Evolutionary conservation across 495 filamentous ascomycete genomes (phyloP), one percentile per base, ranked within the genome.

Genomic region (Penicillium turbatum): DNA sequence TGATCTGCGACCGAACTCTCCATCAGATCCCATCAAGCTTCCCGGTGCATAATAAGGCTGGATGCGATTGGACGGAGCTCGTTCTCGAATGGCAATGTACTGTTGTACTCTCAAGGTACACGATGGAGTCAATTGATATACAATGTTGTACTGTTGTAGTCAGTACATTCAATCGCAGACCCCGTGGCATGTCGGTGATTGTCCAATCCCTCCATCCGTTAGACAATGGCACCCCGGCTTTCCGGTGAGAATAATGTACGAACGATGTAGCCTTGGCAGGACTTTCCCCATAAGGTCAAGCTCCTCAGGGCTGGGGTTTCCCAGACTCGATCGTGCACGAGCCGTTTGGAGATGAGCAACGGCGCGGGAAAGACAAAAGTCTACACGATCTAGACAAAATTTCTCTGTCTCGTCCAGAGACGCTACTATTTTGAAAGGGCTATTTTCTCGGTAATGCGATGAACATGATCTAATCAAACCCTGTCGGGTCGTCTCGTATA

Each of bases 401-500:
- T 36, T 29, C 24, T 15, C 3, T 15, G 15, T 24, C 44, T 47
- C 6, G 43, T 6, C n/a, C n/a, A 46, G 19, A 47, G 10, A 8
- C 46, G 34, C 16, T 36, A 49, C 24, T 5, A 6, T 13, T 24
- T 24, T 24, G 21, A 24, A 24, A 24, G 4, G 21, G 21, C 4
- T 24, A 24, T 24, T 4, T 24, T 24, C 21, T 24, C 21, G 21
- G 21, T 24, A 24, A 24, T 24, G 21, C 21, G 21, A 24, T 24
- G 21, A 24, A 24, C 2, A 24, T 24, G 4, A 24, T 24, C 21
- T 2, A 4, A 24, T 24, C 21, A 24, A 24, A 2, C 21, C 21
- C 21, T 2, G 42, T 37, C 34, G 11, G 21, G 31, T 46, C 49
- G 50, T 57, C 45, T 53, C 55, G 38, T 53, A 38, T 58, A 47